Percentiles rank a stretch among this genome's conserved stretches.
These are phyloP conservation scores for Botryotinia narcissicola DNA, from an alignment of 2,329 filamentous ascomycete species.

Conservation along the genomic window DNA sequence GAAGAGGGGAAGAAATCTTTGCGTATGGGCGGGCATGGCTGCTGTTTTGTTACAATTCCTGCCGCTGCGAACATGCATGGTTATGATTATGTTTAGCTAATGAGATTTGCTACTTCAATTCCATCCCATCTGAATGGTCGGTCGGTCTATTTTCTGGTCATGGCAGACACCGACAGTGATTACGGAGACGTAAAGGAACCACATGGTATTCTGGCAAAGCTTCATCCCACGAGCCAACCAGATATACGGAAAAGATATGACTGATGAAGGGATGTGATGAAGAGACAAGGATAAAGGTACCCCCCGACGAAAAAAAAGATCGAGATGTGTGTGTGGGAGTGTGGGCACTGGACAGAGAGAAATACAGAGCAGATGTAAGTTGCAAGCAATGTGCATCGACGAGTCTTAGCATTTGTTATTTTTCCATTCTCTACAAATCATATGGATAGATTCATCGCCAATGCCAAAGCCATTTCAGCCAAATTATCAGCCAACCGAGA, in stretches of 20 bases:
- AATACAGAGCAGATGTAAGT: background rate
- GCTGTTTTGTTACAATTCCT: slow-evolving; percentile 20
- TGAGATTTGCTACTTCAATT: background rate
- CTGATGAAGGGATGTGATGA: background rate
- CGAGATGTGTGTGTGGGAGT: background rate
- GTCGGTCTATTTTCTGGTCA: background rate
- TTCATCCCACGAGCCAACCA: background rate
- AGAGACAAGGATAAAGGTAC: background rate
- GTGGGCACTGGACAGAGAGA: background rate
- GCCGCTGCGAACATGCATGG: background rate
- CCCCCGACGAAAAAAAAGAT: background rate
- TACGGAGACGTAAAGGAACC: background rate
- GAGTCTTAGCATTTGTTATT: slow-evolving; percentile 4
- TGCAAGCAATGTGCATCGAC: slow-evolving; percentile 7
- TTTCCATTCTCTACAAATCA: background rate
- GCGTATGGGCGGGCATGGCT: slow-evolving; percentile 24
- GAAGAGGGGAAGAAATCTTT: slow-evolving; percentile 25
- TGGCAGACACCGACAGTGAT: background rate
- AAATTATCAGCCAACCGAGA: background rate
- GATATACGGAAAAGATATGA: background rate
- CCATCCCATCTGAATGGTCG: background rate
- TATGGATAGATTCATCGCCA: background rate
- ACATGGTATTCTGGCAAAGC: background rate
- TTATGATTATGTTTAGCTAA: background rate
- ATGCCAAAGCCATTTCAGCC: background rate